Evolutionary conservation across 768 basidiomycete species (phyloP), one percentile per base, ranked within the genome.

Genomic region (Boletus sp.): DNA sequence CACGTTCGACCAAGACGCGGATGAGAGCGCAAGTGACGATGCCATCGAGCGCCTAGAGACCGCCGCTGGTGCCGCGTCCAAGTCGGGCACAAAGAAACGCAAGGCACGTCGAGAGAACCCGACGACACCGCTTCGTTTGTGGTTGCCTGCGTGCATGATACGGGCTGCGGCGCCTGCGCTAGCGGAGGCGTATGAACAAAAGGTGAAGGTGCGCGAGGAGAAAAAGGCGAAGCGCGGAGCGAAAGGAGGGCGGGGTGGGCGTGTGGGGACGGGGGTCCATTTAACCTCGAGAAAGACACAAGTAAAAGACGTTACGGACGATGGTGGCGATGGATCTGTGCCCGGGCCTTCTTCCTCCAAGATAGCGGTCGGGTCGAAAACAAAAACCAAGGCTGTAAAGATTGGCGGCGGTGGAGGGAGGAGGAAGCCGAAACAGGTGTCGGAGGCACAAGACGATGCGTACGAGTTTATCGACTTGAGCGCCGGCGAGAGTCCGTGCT

Each of bases 141-240:
- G 93, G 93, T 79, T 93, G 70, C 89, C 93, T 0, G 90, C 88
- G 23, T 84, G 79, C 50, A 86, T 96, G 77, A 80, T 94, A 11
- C 70, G 75, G 13, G 68, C 83, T 32, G 90, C 81, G 2, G 86
- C 84, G 55, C 88, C 90, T 9, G 70, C 72, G 4, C 65, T 95
- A 23, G 85, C 87, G 5, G 70, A 79, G 40, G 78, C 78, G 17
- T 93, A 78, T 58, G 83, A 90, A 54, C 78, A 74, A 11, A 89
- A 84, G 60, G 67, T 68, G 37, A 73, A 69, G 37, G 83, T 68
- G 81, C 84, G 64, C 64, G 73, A 17, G 72, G 70, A 59, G 51
- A 66, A 68, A 55, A 86, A 79, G 62, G 60, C 53, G 34, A 64
- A 64, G 38, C 56, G 52, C 4, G 60, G 60, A 47, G 59, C 59